phyloP scores from a whole-genome alignment of 768 basidiomycete species.

The Boletus patriciae region DNA sequence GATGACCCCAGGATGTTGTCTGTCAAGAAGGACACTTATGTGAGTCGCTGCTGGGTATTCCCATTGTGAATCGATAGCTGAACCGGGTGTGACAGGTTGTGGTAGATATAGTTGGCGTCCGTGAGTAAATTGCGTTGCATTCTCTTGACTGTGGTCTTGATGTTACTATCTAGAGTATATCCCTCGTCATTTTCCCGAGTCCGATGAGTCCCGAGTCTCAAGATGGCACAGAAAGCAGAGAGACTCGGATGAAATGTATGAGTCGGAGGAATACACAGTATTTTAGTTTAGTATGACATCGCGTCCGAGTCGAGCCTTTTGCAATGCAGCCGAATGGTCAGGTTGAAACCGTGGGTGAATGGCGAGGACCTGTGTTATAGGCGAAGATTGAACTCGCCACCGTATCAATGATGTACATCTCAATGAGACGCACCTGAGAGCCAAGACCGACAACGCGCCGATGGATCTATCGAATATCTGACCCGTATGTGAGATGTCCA shows the following conservation, averaged over 20 bases:
- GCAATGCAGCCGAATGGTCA: slow-evolving; percentile 8
- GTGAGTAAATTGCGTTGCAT: slow-evolving; percentile 15
- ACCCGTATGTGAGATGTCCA: slow-evolving; percentile 3
- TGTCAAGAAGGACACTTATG: too few relatives aligned
- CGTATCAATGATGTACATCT: slow-evolving; percentile 25
- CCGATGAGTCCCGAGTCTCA: slow-evolving; percentile 37
- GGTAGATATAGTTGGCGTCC: slow-evolving; percentile 33
- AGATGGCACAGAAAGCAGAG: slow-evolving; percentile 36
- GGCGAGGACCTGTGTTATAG: slow-evolving; percentile 25
- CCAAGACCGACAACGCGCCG: too few relatives aligned
- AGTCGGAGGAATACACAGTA: slow-evolving; percentile 23
- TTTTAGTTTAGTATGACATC: slow-evolving; percentile 26
- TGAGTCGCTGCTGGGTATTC: too few relatives aligned
- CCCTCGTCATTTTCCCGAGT: slow-evolving; percentile 37
- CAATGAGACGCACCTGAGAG: slow-evolving; percentile 14
- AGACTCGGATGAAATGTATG: slow-evolving; percentile 6
- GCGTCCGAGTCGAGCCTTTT: slow-evolving; percentile 48
- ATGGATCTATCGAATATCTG: neutral
- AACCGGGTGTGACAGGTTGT: slow-evolving; percentile 9
- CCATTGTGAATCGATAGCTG: neutral
- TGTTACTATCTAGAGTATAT: slow-evolving; percentile 37
- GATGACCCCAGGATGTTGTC: too few relatives aligned
- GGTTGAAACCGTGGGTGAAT: slow-evolving; percentile 21
- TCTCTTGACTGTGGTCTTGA: neutral
- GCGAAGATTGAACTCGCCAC: slow-evolving; percentile 14